Percentiles rank a stretch among this genome's conserved stretches.
phyloP scores from a whole-genome alignment of 2,329 filamentous ascomycete species.

The Basipetospora chlamydospora region DNA sequence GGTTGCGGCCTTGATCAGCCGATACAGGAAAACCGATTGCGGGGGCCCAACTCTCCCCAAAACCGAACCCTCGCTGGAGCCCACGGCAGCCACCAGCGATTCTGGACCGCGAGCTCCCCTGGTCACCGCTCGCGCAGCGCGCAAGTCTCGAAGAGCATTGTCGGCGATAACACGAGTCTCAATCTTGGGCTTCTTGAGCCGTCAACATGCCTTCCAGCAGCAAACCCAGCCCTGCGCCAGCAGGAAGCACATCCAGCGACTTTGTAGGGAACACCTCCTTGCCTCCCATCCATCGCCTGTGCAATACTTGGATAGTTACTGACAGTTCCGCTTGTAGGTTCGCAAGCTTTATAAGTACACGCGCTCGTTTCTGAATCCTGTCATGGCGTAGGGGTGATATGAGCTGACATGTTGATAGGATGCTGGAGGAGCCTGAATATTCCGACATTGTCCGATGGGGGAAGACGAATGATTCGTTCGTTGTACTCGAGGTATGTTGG shows the following conservation, averaged over 20 bases:
- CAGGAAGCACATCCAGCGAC: conserved; percentile 76
- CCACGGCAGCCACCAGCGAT: too few species aligned
- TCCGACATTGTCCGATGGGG: conserved; percentile 91
- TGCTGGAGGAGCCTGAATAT: conserved; percentile 92
- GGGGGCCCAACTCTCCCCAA: too few species aligned
- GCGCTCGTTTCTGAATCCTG: conserved; percentile 11
- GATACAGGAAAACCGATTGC: too few species aligned
- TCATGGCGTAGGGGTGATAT: too few species aligned
- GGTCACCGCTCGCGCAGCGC: too few species aligned
- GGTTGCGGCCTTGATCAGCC: too few species aligned
- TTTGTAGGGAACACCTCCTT: conserved; percentile 69
- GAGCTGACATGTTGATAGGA: conserved; percentile 41
- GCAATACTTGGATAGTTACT: neutral
- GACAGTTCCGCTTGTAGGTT: conserved; percentile 51
- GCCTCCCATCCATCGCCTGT: too few species aligned
- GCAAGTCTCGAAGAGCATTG: too few species aligned
- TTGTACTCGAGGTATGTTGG: conserved; percentile 84
- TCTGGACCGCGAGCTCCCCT: too few species aligned
- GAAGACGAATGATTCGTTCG: conserved; percentile 87
- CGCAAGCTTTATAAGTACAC: conserved; percentile 89
- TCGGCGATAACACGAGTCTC: too few species aligned
- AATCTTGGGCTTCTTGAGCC: too few species aligned
- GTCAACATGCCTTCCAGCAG: neutral
- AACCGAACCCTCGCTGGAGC: too few species aligned
- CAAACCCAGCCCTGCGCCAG: conserved; percentile 10